A percentile compares a stretch with the other conserved stretches of the same genome.
phyloP scores from a whole-genome alignment of 352 stramenopile genomes.

The Globisporangium takayamanum region DNA sequence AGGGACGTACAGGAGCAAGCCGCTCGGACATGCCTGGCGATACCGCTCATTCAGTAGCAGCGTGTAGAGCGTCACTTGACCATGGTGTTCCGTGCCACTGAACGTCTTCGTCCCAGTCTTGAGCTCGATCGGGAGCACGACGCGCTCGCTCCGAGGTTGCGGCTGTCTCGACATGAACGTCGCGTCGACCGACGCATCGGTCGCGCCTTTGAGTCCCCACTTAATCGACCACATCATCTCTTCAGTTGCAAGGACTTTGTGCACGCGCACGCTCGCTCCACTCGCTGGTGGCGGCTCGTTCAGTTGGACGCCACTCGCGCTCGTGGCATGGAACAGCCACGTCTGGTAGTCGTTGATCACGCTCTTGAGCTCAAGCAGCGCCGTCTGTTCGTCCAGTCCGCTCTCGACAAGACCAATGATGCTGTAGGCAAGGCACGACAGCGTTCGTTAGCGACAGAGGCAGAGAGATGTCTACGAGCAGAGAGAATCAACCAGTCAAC shows the following conservation, averaged over 20 bases:
- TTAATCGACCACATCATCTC: conserved; percentile 85
- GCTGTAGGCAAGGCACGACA: conserved; percentile 23
- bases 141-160: conserved; percentile 1
- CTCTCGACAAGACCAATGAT: conserved; percentile 66
- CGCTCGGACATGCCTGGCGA: conserved; percentile 43
- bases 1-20: conserved; percentile 65
- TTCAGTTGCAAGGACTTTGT: conserved; percentile 59
- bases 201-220: conserved; percentile 77
- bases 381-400: conserved; percentile 47
- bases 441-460: background rate
- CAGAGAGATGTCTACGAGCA: background rate
- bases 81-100: conserved; percentile 47
- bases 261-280: conserved; percentile 28
- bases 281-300: conserved; percentile 25
- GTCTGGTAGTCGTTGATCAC: conserved; percentile 47
- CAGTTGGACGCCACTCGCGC: conserved; percentile 15
- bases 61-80: conserved; percentile 88
- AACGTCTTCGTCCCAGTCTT: conserved; percentile 84
- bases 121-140: conserved; percentile 73
- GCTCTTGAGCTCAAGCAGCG: conserved; percentile 44
- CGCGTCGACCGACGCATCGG: conserved; percentile 61
- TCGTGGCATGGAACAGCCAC: conserved; percentile 29
- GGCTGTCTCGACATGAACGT: conserved; percentile 19
- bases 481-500: background rate
- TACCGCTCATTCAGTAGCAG: conserved; percentile 80